Evolutionary conservation across 495 filamentous ascomycete species (phyloP).

Genomic region (Parathielavia hyrcaniae): DNA sequence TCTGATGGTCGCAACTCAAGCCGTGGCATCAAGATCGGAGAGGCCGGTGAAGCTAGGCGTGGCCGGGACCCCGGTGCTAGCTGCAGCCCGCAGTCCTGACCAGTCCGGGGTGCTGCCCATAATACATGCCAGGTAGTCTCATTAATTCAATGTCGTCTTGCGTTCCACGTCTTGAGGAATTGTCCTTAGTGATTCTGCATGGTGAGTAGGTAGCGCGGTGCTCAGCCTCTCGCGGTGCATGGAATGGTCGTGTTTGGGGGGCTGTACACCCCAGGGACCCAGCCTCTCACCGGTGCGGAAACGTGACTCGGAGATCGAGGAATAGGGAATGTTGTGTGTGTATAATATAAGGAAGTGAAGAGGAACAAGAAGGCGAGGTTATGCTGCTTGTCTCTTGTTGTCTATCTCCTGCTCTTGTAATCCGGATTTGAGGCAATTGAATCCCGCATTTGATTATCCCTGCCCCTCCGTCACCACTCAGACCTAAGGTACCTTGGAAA

Average conservation of each 20-base stretch:
- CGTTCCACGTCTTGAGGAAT: neutral
- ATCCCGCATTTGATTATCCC: neutral
- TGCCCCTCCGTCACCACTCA: neutral
- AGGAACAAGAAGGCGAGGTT: neutral
- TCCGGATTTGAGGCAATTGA: too few species aligned
- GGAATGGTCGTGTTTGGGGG: slow-evolving; percentile 20
- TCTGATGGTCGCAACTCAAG: neutral
- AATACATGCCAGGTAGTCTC: slow-evolving; percentile 25
- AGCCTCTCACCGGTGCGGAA: neutral
- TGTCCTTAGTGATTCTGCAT: neutral
- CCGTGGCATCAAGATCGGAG: slow-evolving; percentile 4
- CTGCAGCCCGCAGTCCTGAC: slow-evolving; percentile 11
- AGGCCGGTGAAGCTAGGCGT: neutral
- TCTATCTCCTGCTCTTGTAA: too few species aligned
- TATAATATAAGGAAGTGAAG: neutral
- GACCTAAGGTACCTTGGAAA: too few species aligned
- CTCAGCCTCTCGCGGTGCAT: slow-evolving; percentile 21
- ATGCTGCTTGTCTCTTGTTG: neutral
- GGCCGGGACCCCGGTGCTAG: slow-evolving; percentile 6
- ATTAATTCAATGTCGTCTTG: slow-evolving; percentile 27
- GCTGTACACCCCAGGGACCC: slow-evolving; percentile 14
- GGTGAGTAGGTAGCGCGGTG: neutral
- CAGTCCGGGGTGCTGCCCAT: slow-evolving; percentile 11
- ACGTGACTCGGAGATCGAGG: neutral
- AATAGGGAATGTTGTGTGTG: neutral